These are phyloP conservation scores for Kurtzmaniella natalensis DNA, from an alignment of 1,139 yeast genomes.

Conservation along the genomic window DNA sequence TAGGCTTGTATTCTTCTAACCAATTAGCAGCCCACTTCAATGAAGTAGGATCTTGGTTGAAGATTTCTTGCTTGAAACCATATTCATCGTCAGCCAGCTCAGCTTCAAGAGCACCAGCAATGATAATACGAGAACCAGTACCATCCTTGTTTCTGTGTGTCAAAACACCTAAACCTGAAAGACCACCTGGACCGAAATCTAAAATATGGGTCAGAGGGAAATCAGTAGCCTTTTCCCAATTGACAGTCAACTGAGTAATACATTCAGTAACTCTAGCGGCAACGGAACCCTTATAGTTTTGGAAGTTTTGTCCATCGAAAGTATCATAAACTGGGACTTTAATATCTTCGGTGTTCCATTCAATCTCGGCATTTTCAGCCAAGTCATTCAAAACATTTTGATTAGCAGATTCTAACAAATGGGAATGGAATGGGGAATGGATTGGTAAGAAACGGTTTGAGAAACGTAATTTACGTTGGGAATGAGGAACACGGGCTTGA, in stretches of 20 bases:
- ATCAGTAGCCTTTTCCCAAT: constrained; percentile 89
- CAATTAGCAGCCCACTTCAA: constrained; percentile 87
- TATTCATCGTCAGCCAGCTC: constrained; percentile 64
- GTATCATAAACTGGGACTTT: constrained; percentile 91
- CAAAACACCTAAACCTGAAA: constrained; percentile 91
- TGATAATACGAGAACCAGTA: constrained; percentile 90
- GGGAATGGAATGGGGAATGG: constrained; percentile 95
- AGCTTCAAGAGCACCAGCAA: constrained; percentile 86
- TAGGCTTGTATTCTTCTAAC: constrained; percentile 86
- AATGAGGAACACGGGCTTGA: constrained; percentile 89
- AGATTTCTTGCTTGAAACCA: constrained; percentile 94
- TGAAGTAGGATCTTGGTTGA: constrained; percentile 60
- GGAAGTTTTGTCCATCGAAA: constrained; percentile 76
- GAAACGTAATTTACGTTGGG: constrained; percentile 89
- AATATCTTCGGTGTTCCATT: constrained; percentile 52
- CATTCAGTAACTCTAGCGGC: constrained; percentile 69
- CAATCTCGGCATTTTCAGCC: constrained; percentile 45
- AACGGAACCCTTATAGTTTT: constrained; percentile 35
- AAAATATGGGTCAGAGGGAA: constrained; percentile 81
- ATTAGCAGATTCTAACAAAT: constrained; percentile 71
- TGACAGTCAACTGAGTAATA: constrained; percentile 84
- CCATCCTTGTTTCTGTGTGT: constrained; percentile 98
- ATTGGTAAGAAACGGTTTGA: constrained; percentile 93
- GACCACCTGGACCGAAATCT: constrained; percentile 99
- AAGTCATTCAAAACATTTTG: constrained; percentile 64